Evolutionary conservation across 2,329 filamentous ascomycete species (phyloP), one percentile per base, ranked within the genome.

Genomic region (Pseudocercospora pini-densiflorae): DNA sequence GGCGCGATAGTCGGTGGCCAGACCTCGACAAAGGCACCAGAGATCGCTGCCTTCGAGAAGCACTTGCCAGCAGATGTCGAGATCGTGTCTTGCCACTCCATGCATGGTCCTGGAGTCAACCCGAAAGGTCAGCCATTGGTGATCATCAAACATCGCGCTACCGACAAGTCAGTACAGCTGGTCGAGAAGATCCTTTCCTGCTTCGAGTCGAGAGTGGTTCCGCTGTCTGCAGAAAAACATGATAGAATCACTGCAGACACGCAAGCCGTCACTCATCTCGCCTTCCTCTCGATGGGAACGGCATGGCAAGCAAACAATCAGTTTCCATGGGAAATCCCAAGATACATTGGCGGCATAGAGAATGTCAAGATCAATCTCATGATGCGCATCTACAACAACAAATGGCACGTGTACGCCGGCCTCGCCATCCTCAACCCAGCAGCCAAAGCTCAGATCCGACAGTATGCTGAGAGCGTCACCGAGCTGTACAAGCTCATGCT

Each of bases 331-430:
- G 94, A 98, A 75, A 89, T 94, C 55, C 89, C 90, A n/a, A 93
- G 95, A 69, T 99, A 98, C 80, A 89, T 97, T 3, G 95, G 95
- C 65, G 96, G 95, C 61, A 97, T 99, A 75, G 95, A 99, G 80
- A 99, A 99, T 79, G 94, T 98, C 74, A 99, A 99, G 83, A 97
- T 98, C 83, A 99, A 99, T 82, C 89, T 98, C 72, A 98, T 93
- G 72, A 84, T 99, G 71, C 93, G 95, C 73, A 98, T 99, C 81
- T 99, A 98, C 83, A 90, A 91, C 67, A 97, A 97, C 80, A 99
- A 98, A 80, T 99, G 96, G 96, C 96, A 99, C 82, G 95, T 99
- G 65, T 99, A 99, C 79, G 95, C 95, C 21, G 95, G 95, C 0
- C 89, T 99, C 8, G 95, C 96, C 10, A 99, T 99, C 76, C 87